These are phyloP conservation scores for Astrephomene gubernaculifera DNA, from an alignment of 139 green algal genomes.

Conservation along the genomic window DNA sequence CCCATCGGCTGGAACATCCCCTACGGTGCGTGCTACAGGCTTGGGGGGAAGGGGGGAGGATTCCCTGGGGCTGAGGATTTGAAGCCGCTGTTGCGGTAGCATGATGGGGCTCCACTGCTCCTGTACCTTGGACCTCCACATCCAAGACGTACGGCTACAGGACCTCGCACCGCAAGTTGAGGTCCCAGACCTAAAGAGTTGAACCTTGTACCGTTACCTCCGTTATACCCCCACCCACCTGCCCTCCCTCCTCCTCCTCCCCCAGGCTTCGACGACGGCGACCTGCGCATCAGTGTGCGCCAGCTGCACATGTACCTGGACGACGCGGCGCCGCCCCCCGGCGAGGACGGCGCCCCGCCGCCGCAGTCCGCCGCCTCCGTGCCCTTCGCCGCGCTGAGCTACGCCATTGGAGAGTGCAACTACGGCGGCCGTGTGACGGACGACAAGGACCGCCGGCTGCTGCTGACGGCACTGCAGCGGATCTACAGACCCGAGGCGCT, in stretches of 20 bases:
- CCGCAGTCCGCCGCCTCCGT: not conserved
- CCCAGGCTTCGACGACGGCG: slow-evolving; percentile 77
- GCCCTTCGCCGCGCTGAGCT: slow-evolving; percentile 73
- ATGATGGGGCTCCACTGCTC: no score
- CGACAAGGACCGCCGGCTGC: slow-evolving; percentile 81
- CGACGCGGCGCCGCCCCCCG: slow-evolving; percentile 35
- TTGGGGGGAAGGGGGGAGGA: no score
- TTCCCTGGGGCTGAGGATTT: no score
- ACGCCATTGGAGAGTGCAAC: slow-evolving; percentile 80
- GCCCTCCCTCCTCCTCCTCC: not conserved
- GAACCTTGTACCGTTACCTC: no score
- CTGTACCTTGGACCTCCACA: no score
- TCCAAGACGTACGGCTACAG: no score
- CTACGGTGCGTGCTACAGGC: slow-evolving; percentile 64
- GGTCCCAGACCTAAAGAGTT: no score
- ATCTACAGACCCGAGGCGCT: slow-evolving; percentile 69
- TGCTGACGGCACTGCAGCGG: slow-evolving; percentile 71
- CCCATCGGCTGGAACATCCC: slow-evolving; percentile 87
- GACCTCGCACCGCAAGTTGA: no score
- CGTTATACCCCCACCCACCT: not conserved
- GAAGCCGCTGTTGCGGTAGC: no score
- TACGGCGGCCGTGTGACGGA: slow-evolving; percentile 82
- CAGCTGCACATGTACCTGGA: slow-evolving; percentile 83
- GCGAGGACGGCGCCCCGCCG: not conserved
- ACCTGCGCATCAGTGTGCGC: slow-evolving; percentile 76